phyloP scores from a whole-genome alignment of 2,329 filamentous ascomycete genomes.

The Pseudonectria buxi region DNA sequence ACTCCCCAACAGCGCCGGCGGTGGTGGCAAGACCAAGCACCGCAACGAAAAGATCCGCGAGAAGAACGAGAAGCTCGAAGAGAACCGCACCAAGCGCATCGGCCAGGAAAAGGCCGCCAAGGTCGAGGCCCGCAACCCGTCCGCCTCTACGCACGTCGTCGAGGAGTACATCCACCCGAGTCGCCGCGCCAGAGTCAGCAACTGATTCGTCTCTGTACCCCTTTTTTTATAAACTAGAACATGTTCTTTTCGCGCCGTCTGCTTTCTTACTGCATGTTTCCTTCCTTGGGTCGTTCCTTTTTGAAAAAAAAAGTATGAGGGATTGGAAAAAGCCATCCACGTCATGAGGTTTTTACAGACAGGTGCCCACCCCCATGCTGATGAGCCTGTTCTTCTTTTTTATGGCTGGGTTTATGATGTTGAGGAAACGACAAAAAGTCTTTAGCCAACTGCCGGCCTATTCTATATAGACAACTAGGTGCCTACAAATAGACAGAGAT shows the following conservation, averaged over 20 bases:
- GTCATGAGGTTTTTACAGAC: too few species aligned
- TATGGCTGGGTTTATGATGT: constrained; percentile 3
- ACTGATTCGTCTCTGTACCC: not conserved
- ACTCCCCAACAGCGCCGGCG: constrained; percentile 60
- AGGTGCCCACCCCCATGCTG: too few species aligned
- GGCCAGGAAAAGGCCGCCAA: constrained; percentile 39
- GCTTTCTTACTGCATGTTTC: not conserved
- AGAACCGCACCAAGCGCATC: constrained; percentile 47
- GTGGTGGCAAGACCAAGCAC: constrained; percentile 68
- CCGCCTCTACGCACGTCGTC: constrained; percentile 22
- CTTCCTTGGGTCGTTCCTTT: not conserved
- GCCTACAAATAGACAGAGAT: constrained; percentile 20
- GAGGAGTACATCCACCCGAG: constrained; percentile 46
- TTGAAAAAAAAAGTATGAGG: too few species aligned
- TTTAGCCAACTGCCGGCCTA: not conserved
- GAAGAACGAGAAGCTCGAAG: constrained; percentile 82
- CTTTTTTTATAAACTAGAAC: not conserved
- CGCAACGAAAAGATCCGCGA: constrained; percentile 70
- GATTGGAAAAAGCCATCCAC: too few species aligned
- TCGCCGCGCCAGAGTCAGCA: constrained; percentile 30
- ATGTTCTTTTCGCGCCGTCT: too few species aligned
- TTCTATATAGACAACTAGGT: constrained; percentile 10
- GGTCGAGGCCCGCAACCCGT: constrained; percentile 16
- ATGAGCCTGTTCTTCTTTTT: too few species aligned
- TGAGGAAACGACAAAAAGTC: constrained; percentile 12